Conservation (phyloP, 2,329 filamentous ascomycete genomes). For the Botrytis squamosa region DNA sequence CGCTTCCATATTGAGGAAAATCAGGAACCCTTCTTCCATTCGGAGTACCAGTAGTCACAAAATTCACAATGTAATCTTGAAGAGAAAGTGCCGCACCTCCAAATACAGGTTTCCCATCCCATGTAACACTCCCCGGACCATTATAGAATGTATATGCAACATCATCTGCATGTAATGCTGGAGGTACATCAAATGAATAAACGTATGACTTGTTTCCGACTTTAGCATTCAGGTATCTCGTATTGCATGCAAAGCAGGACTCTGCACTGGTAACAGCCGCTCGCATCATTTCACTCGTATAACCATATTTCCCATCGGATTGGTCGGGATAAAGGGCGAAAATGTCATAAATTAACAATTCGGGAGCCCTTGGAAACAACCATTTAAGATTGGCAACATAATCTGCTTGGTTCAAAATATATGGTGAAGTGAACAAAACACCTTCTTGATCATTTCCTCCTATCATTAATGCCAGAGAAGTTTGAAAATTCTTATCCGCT, state of each 20-base stretch:
- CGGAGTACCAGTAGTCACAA: slow-evolving; percentile 39
- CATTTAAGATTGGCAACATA: background rate
- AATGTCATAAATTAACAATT: slow-evolving; percentile 41
- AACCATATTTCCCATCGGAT: slow-evolving; percentile 46
- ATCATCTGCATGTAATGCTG: slow-evolving; percentile 54
- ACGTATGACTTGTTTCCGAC: slow-evolving; percentile 48
- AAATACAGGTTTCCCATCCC: slow-evolving; percentile 21
- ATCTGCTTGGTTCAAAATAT: slow-evolving; percentile 25
- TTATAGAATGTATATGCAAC: slow-evolving; percentile 53
- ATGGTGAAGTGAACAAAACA: slow-evolving; percentile 34
- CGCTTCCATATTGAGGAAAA: slow-evolving; percentile 29
- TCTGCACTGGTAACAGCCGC: slow-evolving; percentile 46
- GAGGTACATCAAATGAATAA: slow-evolving; percentile 53
- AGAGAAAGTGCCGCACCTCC: slow-evolving; percentile 38
- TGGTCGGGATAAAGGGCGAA: slow-evolving; percentile 49
- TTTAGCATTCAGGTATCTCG: slow-evolving; percentile 49
- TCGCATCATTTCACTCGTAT: slow-evolving; percentile 47
- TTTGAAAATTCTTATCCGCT: slow-evolving; percentile 45
- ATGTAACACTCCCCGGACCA: slow-evolving; percentile 35
- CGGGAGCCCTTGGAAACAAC: background rate
- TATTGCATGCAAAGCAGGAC: slow-evolving; percentile 50
- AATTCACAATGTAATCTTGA: slow-evolving; percentile 42
- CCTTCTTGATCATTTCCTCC: slow-evolving; percentile 47
- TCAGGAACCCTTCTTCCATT: slow-evolving; percentile 28
- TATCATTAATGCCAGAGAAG: slow-evolving; percentile 46